These are phyloP conservation scores for Zychaea mexicana DNA, from an alignment of 371 early-diverging fungal species.

Conservation along the genomic window DNA sequence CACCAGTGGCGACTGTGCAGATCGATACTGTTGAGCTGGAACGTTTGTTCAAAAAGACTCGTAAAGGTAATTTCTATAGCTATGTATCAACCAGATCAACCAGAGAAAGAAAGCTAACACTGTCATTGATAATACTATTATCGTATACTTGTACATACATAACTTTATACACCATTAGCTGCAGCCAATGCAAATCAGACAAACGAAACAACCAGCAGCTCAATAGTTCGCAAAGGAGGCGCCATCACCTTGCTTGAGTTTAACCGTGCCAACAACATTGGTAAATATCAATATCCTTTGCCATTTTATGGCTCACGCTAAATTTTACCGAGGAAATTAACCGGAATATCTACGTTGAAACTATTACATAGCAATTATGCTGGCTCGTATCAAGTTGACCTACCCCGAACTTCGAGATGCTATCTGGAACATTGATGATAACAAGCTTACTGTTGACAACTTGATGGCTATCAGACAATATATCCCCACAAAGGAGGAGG, in stretches of 20 bases:
- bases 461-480: constrained; percentile 60
- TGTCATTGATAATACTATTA: too few species aligned
- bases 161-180: neutral
- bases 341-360: neutral
- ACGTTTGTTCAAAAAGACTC: constrained; percentile 37
- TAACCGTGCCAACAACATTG: constrained; percentile 64
- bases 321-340: neutral
- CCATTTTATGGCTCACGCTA: neutral
- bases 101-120: too few species aligned
- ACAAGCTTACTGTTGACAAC: constrained; percentile 57
- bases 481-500: constrained; percentile 67
- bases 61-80: constrained; percentile 9
- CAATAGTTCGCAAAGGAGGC: constrained; percentile 31
- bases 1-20: neutral
- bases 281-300: constrained; percentile 19
- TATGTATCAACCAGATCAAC: too few species aligned
- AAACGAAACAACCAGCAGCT: neutral
- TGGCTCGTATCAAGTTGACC: constrained; percentile 67
- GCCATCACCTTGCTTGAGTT: constrained; percentile 60
- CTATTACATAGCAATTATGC: constrained; percentile 60
- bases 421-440: constrained; percentile 68
- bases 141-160: neutral
- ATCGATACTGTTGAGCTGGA: constrained; percentile 46
- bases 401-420: constrained; percentile 70
- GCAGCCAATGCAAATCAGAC: neutral